Evolutionary conservation across 2,329 filamentous ascomycete genomes (phyloP).

Genomic region (Fusarium sp.): DNA sequence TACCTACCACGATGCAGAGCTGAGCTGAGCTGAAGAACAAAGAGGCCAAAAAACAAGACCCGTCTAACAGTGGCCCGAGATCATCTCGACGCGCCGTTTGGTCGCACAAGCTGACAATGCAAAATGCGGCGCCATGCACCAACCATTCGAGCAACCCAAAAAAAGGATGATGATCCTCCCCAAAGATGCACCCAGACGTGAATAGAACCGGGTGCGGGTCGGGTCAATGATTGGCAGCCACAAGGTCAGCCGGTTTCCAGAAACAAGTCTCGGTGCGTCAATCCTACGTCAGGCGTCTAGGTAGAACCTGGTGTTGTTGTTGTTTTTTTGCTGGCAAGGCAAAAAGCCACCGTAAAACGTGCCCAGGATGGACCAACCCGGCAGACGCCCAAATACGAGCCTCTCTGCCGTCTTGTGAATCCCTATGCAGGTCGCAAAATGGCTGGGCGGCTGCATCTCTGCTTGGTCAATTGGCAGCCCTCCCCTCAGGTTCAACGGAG

Average conservation of each 20-base stretch:
- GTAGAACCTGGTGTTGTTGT: background rate
- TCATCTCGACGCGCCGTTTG: background rate
- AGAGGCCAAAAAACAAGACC: background rate
- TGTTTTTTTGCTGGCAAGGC: background rate
- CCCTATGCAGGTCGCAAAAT: background rate
- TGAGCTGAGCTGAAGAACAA: background rate
- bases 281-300: constrained; percentile 26
- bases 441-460: constrained; percentile 3
- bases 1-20: background rate
- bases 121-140: background rate
- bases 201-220: background rate
- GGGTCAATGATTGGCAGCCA: constrained; percentile 22
- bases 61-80: background rate
- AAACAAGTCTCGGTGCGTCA: constrained; percentile 37
- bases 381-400: constrained; percentile 29
- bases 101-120: constrained; percentile 10
- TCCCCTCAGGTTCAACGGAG: constrained; percentile 18
- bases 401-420: constrained; percentile 16
- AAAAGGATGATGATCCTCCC: constrained; percentile 24
- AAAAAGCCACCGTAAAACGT: constrained; percentile 3
- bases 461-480: constrained; percentile 3
- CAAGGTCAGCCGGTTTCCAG: constrained; percentile 27
- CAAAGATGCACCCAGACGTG: constrained; percentile 8
- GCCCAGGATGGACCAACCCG: background rate
- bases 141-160: constrained; percentile 9